Base-by-base conservation (phyloP, 2,329 filamentous ascomycete species). In the Diplodia sapinea region DNA sequence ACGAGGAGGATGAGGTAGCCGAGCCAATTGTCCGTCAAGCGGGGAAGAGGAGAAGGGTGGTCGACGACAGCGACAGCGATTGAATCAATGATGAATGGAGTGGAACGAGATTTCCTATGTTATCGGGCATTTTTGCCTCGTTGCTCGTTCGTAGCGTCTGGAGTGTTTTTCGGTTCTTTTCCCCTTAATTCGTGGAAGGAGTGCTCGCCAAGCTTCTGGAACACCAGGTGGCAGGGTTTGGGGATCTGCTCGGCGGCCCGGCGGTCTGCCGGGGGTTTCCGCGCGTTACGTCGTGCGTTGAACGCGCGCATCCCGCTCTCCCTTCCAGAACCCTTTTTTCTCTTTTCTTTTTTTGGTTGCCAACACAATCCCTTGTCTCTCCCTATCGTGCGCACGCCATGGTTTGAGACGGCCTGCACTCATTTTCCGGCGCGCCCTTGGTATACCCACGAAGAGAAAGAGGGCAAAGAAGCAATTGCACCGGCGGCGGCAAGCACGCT, bases 31-130 rank as follows among this genome's bases (percentile, higher is more conserved):
- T n/a, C 6, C 49, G 56, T n/a, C 47, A 36, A 17, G 43, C 15
- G 13, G 61, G 20, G 38, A 66, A 59, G 29, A 57, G 67, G 26
- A 36, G 51, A 9, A n/a, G 36, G 36, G 68, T 69, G 4, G 29
- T 69, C 3, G 64, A 65, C 13, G 61, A 65, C 5, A 66, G 63
- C 36, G 67, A 66, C 17, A 66, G 43, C 26, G 67, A 66, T 40
- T 63, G 43, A 63, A 26, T 55, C 7, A 9, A 51, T 15, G 47
- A 20, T 12, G 15, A 20, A 26, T 23, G 59, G 43, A 57, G 26
- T 51, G 31, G 29, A 51, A 52, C 38, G 43, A 31, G 33, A 36
- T 51, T 51, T 33, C 2, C 26, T 11, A 17, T 20, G 17, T 20
- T 33, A 13, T 55, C 1, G 52, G 40, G 15, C 13, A 33, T 61